Evolutionary conservation across 192 early-diverging fungal species (phyloP).

Genomic region (Mortierella alpina): DNA sequence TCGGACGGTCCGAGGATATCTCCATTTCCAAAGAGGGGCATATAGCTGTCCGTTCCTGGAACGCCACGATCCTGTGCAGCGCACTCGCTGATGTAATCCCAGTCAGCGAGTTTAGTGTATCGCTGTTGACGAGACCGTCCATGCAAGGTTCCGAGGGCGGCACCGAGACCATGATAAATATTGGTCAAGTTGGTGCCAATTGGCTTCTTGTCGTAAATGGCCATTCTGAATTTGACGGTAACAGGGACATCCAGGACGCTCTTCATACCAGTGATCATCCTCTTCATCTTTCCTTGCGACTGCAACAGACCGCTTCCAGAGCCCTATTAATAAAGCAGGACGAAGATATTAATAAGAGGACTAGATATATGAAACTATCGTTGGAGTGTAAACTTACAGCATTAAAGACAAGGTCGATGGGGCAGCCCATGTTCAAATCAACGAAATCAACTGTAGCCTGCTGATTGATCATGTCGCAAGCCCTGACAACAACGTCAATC

Average conservation of each 20-base stretch:
- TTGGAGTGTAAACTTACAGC: slow-evolving; percentile 36
- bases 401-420: slow-evolving; percentile 88
- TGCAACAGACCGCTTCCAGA: slow-evolving; percentile 86
- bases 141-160: slow-evolving; percentile 69
- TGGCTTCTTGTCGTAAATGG: slow-evolving; percentile 67
- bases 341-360: neutral
- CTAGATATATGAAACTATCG: neutral
- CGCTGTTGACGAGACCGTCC: slow-evolving; percentile 93
- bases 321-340: slow-evolving; percentile 59
- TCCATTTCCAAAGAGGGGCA: slow-evolving; percentile 71
- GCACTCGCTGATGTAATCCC: slow-evolving; percentile 88
- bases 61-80: slow-evolving; percentile 52
- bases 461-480: slow-evolving; percentile 76
- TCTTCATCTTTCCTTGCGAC: slow-evolving; percentile 70
- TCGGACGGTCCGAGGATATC: slow-evolving; percentile 89
- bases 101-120: slow-evolving; percentile 91
- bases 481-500: slow-evolving; percentile 65
- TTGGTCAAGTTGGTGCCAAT: slow-evolving; percentile 83
- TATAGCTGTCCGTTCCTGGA: slow-evolving; percentile 64
- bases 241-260: slow-evolving; percentile 80
- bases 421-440: slow-evolving; percentile 97
- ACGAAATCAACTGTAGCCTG: slow-evolving; percentile 89
- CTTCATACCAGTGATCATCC: slow-evolving; percentile 82
- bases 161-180: slow-evolving; percentile 68
- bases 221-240: slow-evolving; percentile 93